Conservation (phyloP, 2,329 filamentous ascomycete species). For the Albophoma yamanashiensis region DNA sequence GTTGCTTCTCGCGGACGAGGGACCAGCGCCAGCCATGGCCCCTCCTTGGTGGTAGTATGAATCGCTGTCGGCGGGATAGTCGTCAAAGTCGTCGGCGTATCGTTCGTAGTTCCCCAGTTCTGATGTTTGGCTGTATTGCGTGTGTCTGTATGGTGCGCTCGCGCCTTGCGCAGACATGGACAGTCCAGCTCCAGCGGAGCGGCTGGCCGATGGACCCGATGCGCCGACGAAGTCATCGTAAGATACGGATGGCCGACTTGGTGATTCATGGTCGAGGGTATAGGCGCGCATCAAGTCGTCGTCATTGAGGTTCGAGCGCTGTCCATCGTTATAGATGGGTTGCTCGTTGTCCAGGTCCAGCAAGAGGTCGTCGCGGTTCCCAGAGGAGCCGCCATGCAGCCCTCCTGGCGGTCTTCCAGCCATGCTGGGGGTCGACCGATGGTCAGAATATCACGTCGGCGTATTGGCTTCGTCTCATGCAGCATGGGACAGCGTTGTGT, state of each 20-base stretch:
- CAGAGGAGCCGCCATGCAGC: constrained; percentile 38
- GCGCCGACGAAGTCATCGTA: constrained; percentile 90
- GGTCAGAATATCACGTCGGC: constrained; percentile 17
- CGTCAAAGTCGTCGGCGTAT: constrained; percentile 82
- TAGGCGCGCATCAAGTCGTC: constrained; percentile 70
- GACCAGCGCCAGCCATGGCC: constrained; percentile 45
- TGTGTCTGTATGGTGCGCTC: constrained; percentile 33
- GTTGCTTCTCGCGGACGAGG: constrained; percentile 28
- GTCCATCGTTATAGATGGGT: constrained; percentile 63
- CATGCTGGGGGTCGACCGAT: constrained; percentile 41
- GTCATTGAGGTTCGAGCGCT: constrained; percentile 69
- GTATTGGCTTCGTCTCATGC: constrained; percentile 21
- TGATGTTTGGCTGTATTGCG: constrained; percentile 63
- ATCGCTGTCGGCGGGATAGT: constrained; percentile 66
- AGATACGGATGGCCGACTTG: constrained; percentile 71
- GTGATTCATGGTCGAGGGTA: constrained; percentile 55
- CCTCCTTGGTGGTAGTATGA: constrained; percentile 75
- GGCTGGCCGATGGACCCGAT: constrained; percentile 32
- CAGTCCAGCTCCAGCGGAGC: constrained; percentile 21
- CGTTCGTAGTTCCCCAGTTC: constrained; percentile 80
- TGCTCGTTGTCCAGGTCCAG: constrained; percentile 65
- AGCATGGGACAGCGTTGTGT: constrained; percentile 9
- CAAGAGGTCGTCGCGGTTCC: constrained; percentile 48
- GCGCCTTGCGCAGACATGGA: constrained; percentile 7
- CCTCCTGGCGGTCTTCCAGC: constrained; percentile 42